A percentile compares a stretch with the other conserved stretches of the same genome.
Conservation (phyloP, 2,329 filamentous ascomycete genomes). For the Lachnellula hyalina region DNA sequence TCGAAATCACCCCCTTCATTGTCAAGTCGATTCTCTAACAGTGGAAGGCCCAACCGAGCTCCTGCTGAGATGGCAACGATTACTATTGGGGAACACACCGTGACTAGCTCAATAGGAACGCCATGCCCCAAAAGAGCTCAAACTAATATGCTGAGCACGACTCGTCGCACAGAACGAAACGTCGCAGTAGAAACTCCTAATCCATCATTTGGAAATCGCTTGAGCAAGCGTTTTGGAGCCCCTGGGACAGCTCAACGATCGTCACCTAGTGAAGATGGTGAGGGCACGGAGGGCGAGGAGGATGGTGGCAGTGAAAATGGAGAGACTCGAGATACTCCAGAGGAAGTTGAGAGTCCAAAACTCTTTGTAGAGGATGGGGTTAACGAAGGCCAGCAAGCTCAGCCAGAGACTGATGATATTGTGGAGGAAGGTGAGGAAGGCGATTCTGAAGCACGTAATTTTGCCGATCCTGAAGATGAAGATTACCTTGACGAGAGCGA, state of each 20-base stretch:
- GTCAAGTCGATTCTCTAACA: constrained; percentile 20
- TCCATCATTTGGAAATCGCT: constrained; percentile 27
- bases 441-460: neutral
- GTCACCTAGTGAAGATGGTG: constrained; percentile 12
- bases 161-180: neutral
- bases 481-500: constrained; percentile 28
- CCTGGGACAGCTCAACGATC: constrained; percentile 16
- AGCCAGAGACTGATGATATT: neutral
- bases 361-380: constrained; percentile 9
- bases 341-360: constrained; percentile 1
- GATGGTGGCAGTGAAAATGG: constrained; percentile 10
- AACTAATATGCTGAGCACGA: constrained; percentile 7
- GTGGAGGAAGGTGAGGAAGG: constrained; percentile 1
- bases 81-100: constrained; percentile 30
- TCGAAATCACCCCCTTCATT: constrained; percentile 20
- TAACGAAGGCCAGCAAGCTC: neutral
- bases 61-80: constrained; percentile 30
- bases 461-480: constrained; percentile 15
- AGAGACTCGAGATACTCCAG: neutral
- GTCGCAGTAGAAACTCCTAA: constrained; percentile 1
- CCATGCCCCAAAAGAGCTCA: constrained; percentile 22
- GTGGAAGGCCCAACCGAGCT: constrained; percentile 16
- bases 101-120: constrained; percentile 29
- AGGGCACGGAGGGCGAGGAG: constrained; percentile 6
- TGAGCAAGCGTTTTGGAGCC: constrained; percentile 30